Evolutionary conservation across 1,139 yeast genomes (phyloP).

Genomic region (Diutina neorugosa): DNA sequence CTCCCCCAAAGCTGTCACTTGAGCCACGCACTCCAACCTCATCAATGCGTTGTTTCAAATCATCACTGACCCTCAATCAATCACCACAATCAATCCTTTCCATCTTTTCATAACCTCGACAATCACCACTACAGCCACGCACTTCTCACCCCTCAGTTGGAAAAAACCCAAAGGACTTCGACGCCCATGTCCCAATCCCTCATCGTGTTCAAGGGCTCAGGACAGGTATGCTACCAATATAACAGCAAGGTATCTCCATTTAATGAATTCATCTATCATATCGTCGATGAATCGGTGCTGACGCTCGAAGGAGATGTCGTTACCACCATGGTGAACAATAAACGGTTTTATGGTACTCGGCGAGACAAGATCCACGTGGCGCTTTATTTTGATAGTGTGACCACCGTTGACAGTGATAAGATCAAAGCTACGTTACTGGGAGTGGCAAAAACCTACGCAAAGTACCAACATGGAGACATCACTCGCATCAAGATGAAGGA

Average conservation of each 20-base stretch:
- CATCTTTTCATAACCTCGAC: no score
- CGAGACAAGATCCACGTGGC: constrained; percentile 23
- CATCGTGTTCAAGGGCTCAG: constrained; percentile 26
- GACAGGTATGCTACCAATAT: constrained; percentile 25
- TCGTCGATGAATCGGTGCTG: constrained; percentile 26
- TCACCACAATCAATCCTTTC: not conserved
- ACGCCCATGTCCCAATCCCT: constrained; percentile 18
- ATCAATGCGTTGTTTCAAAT: no score
- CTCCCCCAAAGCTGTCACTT: no score
- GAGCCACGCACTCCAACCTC: no score
- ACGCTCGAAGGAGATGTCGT: constrained; percentile 24
- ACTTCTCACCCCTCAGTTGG: not conserved
- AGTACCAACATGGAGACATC: constrained; percentile 15
- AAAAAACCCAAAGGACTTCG: not conserved
- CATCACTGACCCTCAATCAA: not conserved
- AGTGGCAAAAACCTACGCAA: constrained; percentile 22
- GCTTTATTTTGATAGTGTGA: constrained; percentile 28
- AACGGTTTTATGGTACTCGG: constrained; percentile 23
- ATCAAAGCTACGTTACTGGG: constrained; percentile 23
- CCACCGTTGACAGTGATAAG: constrained; percentile 29
- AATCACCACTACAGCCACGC: not conserved
- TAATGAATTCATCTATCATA: constrained; percentile 25
- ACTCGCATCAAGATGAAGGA: constrained; percentile 16
- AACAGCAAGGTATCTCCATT: constrained; percentile 28
- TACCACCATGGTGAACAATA: constrained; percentile 17